Conservation (phyloP, 495 filamentous ascomycete species). For the Parathielavia appendiculata region DNA sequence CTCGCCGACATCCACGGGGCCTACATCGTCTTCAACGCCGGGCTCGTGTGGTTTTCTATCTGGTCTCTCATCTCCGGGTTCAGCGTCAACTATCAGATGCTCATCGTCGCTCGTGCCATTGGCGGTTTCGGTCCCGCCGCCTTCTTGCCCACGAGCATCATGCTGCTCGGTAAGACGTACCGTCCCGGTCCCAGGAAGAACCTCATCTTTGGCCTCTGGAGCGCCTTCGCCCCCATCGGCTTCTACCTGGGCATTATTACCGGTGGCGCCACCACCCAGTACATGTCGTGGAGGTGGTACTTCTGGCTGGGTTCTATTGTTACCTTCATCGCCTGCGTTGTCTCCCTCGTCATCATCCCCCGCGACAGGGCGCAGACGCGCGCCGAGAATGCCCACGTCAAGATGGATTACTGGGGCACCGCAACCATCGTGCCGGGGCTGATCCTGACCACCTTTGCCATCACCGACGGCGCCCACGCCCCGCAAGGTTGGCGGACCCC, state of each 20-base stretch:
- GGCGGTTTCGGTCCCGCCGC: slow-evolving; percentile 76
- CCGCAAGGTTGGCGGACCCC: slow-evolving; percentile 66
- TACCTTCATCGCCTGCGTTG: slow-evolving; percentile 39
- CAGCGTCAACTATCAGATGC: slow-evolving; percentile 61
- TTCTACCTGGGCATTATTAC: slow-evolving; percentile 82
- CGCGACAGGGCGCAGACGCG: slow-evolving; percentile 50
- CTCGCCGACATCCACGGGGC: slow-evolving; percentile 75
- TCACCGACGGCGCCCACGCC: slow-evolving; percentile 69
- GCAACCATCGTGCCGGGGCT: slow-evolving; percentile 59
- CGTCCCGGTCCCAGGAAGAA: slow-evolving; percentile 84
- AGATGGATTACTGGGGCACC: slow-evolving; percentile 56
- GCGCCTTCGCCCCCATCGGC: slow-evolving; percentile 68
- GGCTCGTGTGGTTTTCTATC: slow-evolving; percentile 64
- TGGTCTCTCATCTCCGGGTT: slow-evolving; percentile 74
- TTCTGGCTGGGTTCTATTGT: slow-evolving; percentile 68
- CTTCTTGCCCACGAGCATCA: slow-evolving; percentile 70
- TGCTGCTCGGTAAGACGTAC: slow-evolving; percentile 75
- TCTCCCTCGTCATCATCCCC: slow-evolving; percentile 63
- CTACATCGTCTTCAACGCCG: slow-evolving; percentile 62
- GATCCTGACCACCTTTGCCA: slow-evolving; percentile 69
- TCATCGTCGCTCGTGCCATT: slow-evolving; percentile 70
- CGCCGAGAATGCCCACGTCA: slow-evolving; percentile 33
- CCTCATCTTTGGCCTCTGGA: slow-evolving; percentile 74
- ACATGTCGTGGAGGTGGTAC: slow-evolving; percentile 67
- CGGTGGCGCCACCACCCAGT: slow-evolving; percentile 63